Evolutionary conservation across 805 yeast genomes (phyloP).

Genomic region (Barnettozyma californica): DNA sequence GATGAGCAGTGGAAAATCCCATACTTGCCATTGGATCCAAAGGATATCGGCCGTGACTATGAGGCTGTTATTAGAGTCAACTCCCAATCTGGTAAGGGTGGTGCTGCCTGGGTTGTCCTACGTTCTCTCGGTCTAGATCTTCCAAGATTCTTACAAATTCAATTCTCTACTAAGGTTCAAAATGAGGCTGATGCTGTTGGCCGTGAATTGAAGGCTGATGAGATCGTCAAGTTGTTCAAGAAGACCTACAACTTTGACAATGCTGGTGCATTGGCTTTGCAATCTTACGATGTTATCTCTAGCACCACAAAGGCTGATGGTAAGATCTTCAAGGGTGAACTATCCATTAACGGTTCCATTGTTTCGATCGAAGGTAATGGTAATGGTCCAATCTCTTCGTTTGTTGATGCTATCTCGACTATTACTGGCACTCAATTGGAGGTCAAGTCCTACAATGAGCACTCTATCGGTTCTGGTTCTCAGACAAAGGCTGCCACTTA

Average conservation of each 20-base stretch:
- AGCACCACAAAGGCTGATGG: conserved; percentile 32
- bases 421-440: conserved; percentile 49
- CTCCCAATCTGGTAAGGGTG: conserved; percentile 86
- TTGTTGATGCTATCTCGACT: conserved; percentile 56
- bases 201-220: conserved; percentile 63
- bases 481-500: conserved; percentile 71
- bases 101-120: conserved; percentile 78
- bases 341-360: conserved; percentile 30
- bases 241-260: conserved; percentile 47
- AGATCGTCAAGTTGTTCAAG: conserved; percentile 54
- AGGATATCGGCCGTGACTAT: conserved; percentile 74
- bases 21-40: conserved; percentile 75
- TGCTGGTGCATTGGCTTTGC: conserved; percentile 29
- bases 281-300: conserved; percentile 37
- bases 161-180: conserved; percentile 63
- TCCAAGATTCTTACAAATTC: conserved; percentile 67
- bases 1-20: conserved; percentile 62
- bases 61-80: conserved; percentile 81
- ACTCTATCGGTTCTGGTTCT: conserved; percentile 67
- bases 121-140: conserved; percentile 67
- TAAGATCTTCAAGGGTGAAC: conserved; percentile 38
- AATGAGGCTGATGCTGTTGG: conserved; percentile 58
- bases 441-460: conserved; percentile 66
- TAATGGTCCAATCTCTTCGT: conserved; percentile 76
- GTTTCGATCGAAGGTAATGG: conserved; percentile 50